Evolutionary conservation across 495 filamentous ascomycete genomes (phyloP).

Genomic region (Venustampulla echinocandica): DNA sequence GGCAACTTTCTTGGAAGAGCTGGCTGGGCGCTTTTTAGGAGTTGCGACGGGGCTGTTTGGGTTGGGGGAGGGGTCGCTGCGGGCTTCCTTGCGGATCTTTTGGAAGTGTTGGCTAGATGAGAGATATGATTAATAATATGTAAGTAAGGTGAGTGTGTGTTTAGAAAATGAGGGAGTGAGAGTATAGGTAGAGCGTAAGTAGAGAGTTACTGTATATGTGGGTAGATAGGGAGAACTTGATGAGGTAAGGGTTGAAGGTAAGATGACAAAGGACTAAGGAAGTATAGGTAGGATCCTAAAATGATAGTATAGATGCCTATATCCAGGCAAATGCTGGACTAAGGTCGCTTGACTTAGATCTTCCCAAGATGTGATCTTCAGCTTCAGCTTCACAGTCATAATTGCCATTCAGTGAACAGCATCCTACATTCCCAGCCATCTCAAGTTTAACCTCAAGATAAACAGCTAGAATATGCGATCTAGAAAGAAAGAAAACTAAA

Average conservation of each 20-base stretch:
- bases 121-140: not conserved
- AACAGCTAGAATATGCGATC: not conserved
- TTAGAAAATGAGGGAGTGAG: not conserved
- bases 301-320: too few species aligned
- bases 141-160: not conserved
- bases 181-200: not conserved
- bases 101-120: not conserved
- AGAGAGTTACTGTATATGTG: too few species aligned
- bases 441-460: not conserved
- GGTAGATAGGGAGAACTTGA: too few species aligned
- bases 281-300: too few species aligned
- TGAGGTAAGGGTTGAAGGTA: too few species aligned
- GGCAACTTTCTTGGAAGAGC: not conserved
- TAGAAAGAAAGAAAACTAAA: not conserved
- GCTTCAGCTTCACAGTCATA: too few species aligned
- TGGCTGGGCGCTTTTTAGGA: not conserved
- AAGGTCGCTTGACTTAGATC: too few species aligned
- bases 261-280: too few species aligned
- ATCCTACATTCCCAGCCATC: too few species aligned
- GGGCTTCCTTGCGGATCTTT: not conserved
- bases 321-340: too few species aligned
- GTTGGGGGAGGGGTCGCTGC: not conserved
- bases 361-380: too few species aligned
- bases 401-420: too few species aligned
- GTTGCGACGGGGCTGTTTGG: not conserved